phyloP scores from a whole-genome alignment of 2,329 filamentous ascomycete genomes.

The Hypoxylon sp. region DNA sequence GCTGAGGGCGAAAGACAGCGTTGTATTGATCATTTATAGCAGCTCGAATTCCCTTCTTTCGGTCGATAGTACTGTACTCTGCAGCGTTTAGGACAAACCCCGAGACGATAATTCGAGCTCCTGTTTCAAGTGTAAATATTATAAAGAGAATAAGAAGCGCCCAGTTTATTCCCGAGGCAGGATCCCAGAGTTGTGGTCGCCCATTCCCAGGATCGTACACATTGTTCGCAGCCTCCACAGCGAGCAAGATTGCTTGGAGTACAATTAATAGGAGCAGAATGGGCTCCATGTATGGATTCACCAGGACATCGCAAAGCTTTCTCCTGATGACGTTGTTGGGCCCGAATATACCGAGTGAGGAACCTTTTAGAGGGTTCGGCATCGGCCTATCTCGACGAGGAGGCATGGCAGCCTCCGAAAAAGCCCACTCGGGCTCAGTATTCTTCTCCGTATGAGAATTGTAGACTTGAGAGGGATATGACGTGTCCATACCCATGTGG shows the following conservation, averaged over 20 bases:
- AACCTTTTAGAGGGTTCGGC: slow-evolving; percentile 85
- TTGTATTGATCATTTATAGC: slow-evolving; percentile 80
- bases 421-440: slow-evolving; percentile 45
- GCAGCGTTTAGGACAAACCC: slow-evolving; percentile 89
- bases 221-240: slow-evolving; percentile 79
- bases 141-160: slow-evolving; percentile 83
- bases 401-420: slow-evolving; percentile 44
- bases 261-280: slow-evolving; percentile 87
- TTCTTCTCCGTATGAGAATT: slow-evolving; percentile 58
- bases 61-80: slow-evolving; percentile 91
- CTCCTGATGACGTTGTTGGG: slow-evolving; percentile 78
- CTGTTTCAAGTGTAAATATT: slow-evolving; percentile 87
- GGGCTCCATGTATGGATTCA: slow-evolving; percentile 87
- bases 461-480: slow-evolving; percentile 60
- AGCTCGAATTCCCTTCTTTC: slow-evolving; percentile 75
- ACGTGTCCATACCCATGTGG: slow-evolving; percentile 57
- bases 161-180: slow-evolving; percentile 73
- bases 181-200: slow-evolving; percentile 71
- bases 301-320: slow-evolving; percentile 81
- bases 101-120: slow-evolving; percentile 87
- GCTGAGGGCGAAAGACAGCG: slow-evolving; percentile 81
- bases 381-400: slow-evolving; percentile 50
- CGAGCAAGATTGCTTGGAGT: slow-evolving; percentile 85
- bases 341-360: slow-evolving; percentile 83
- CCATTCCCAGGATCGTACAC: slow-evolving; percentile 71